Evolutionary conservation across 148 eudicot species (phyloP).

Genomic region (Spergularia bocconei): DNA sequence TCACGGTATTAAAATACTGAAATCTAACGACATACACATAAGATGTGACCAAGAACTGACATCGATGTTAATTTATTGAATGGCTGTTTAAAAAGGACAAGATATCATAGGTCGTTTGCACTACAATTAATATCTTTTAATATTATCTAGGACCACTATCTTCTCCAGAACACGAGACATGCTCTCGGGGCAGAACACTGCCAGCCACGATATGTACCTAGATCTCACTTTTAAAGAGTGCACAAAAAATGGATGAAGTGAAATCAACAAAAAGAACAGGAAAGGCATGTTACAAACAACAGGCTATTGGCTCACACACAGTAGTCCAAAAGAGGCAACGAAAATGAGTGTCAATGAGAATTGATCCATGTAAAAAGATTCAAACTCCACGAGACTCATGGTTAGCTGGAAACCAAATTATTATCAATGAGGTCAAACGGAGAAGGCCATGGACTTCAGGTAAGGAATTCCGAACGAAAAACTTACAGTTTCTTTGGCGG

Average conservation of each 20-base stretch:
- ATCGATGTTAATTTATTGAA: background rate
- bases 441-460: background rate
- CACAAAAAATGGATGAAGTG: conserved; percentile 4
- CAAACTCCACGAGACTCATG: background rate
- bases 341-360: background rate
- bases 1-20: background rate
- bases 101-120: background rate
- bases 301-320: background rate
- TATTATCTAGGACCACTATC: background rate
- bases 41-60: background rate
- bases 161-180: background rate
- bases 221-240: background rate
- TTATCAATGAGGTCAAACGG: background rate
- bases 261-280: background rate
- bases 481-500: conserved; percentile 94
- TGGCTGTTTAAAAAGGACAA: background rate
- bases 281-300: background rate
- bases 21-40: background rate
- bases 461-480: conserved; percentile 7
- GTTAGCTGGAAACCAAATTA: background rate
- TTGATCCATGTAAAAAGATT: background rate
- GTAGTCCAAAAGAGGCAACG: background rate
- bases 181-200: background rate
- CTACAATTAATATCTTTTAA: background rate
- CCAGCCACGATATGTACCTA: background rate